Evolutionary conservation across 2,329 filamentous ascomycete genomes (phyloP).

Genomic region (Arthrobotrys sphaeroides): DNA sequence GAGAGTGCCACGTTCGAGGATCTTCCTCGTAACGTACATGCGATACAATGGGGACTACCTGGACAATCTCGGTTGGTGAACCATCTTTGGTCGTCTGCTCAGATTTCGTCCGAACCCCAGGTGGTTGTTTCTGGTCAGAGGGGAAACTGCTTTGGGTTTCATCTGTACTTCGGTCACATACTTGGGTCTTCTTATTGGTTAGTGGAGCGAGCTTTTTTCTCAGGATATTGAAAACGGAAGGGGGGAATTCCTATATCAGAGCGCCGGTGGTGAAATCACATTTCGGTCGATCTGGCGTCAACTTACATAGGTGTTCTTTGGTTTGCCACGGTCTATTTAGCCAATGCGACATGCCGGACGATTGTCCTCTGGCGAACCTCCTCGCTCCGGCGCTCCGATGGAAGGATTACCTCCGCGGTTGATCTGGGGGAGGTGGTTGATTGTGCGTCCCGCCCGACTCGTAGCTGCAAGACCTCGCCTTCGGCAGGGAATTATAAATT

Average conservation of each 20-base stretch:
- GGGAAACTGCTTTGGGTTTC: constrained; percentile 11
- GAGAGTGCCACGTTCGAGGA: constrained; percentile 43
- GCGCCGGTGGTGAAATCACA: constrained; percentile 10
- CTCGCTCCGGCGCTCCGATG: constrained; percentile 43
- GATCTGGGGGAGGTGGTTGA: constrained; percentile 4
- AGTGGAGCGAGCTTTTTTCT: neutral
- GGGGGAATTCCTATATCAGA: constrained; percentile 13
- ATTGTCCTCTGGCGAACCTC: constrained; percentile 16
- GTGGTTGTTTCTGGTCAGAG: neutral
- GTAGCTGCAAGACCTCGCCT: constrained; percentile 39
- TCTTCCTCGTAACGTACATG: constrained; percentile 36
- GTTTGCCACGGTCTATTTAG: constrained; percentile 47
- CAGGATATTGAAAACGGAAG: neutral
- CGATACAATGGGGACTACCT: constrained; percentile 2
- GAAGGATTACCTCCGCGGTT: constrained; percentile 43
- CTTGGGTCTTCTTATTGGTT: constrained; percentile 7
- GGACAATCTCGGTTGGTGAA: constrained; percentile 32
- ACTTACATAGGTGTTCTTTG: constrained; percentile 11
- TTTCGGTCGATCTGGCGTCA: constrained; percentile 28
- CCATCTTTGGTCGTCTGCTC: constrained; percentile 6
- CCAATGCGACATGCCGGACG: constrained; percentile 40
- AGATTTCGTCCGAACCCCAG: constrained; percentile 41
- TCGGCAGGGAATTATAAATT: constrained; percentile 51
- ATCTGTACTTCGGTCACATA: constrained; percentile 34
- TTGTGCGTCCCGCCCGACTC: constrained; percentile 23